phyloP scores from a whole-genome alignment of 2,329 filamentous ascomycete genomes.

The Penicillium sp. region DNA sequence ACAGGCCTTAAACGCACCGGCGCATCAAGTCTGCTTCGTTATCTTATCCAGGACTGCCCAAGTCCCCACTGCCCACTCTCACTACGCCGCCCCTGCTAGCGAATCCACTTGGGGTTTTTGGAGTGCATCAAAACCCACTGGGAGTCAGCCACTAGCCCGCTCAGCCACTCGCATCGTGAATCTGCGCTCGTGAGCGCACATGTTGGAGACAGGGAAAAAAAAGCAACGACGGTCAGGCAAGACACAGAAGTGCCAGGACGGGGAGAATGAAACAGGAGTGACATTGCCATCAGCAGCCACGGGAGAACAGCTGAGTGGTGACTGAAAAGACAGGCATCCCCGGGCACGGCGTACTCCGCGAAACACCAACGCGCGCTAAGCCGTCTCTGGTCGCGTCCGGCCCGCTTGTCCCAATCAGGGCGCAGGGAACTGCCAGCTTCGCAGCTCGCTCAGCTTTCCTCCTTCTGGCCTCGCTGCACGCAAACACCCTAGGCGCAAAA shows the following conservation, averaged over 20 bases:
- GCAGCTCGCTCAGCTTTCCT: background rate
- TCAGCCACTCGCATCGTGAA: background rate
- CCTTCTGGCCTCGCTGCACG: background rate
- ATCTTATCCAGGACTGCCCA: background rate
- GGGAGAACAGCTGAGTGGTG: no score
- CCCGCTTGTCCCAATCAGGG: slow-evolving; percentile 4
- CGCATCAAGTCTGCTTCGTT: background rate
- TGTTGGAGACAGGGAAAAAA: background rate
- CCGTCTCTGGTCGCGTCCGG: slow-evolving; percentile 10
- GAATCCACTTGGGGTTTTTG: background rate
- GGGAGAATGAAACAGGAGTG: background rate
- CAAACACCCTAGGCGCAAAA: background rate
- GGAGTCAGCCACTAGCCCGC: background rate
- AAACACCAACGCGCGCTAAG: background rate
- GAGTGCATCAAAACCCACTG: background rate
- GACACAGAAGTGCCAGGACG: background rate
- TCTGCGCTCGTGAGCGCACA: background rate
- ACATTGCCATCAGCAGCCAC: background rate
- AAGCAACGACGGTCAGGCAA: background rate
- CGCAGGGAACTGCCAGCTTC: no score
- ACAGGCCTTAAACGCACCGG: background rate
- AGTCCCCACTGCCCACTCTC: background rate
- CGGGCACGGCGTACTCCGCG: background rate
- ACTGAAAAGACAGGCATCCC: no score
- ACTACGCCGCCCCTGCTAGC: background rate